These are phyloP conservation scores for Trichoderma sp. DNA, from an alignment of 2,329 filamentous ascomycete species.

Conservation along the genomic window DNA sequence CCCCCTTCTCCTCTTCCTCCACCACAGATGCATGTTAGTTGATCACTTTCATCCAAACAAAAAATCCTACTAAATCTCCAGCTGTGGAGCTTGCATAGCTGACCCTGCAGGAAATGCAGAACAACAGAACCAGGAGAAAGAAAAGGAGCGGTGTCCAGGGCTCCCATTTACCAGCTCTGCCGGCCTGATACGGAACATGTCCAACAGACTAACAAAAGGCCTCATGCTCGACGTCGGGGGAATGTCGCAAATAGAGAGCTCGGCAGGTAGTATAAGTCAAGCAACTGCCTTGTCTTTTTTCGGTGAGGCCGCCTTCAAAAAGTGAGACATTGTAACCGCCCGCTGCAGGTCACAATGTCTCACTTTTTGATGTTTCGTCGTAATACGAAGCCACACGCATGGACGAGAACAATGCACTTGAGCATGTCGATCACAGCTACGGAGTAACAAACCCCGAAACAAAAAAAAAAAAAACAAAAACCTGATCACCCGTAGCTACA, in stretches of 20 bases:
- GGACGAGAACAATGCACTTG: background rate
- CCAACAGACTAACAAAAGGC: background rate
- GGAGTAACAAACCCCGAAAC: background rate
- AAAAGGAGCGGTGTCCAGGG: constrained; percentile 15
- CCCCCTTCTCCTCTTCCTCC: background rate
- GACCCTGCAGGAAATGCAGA: background rate
- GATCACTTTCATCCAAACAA: background rate
- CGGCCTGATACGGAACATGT: background rate
- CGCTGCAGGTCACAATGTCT: background rate
- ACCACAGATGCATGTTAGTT: constrained; percentile 3
- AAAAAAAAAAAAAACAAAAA: background rate
- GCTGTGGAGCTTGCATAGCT: constrained; percentile 1
- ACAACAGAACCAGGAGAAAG: background rate
- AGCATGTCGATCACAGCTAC: background rate
- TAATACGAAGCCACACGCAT: background rate
- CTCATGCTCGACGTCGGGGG: background rate
- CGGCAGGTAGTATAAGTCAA: background rate
- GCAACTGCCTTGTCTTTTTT: background rate
- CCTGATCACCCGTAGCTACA: background rate
- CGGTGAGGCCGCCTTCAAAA: background rate
- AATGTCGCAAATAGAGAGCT: background rate
- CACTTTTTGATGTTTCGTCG: background rate
- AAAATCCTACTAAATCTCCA: background rate
- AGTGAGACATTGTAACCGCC: background rate
- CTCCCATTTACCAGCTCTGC: background rate